A percentile compares a stretch with the other conserved stretches of the same genome.
Conservation (phyloP, 768 basidiomycete genomes). For the Termitomyces sp. region DNA sequence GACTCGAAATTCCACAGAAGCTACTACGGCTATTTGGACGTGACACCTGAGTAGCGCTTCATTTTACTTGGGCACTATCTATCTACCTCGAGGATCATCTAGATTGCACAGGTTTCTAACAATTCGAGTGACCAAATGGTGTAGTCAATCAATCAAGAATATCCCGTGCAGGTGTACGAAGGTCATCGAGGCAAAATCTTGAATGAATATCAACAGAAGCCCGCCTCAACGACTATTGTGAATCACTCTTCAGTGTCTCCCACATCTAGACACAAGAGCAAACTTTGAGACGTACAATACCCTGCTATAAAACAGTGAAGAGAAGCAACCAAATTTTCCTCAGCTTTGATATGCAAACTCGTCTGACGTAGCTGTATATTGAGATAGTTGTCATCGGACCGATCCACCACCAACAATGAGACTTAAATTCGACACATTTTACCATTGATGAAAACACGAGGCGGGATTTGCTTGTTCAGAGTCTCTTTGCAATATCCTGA, state of each 20-base stretch:
- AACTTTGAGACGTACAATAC: too few relatives aligned
- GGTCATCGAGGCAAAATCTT: too few relatives aligned
- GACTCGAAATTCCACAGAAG: constrained; percentile 5
- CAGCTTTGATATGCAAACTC: too few relatives aligned
- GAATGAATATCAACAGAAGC: too few relatives aligned
- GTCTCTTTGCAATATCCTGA: neutral
- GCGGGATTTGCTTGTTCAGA: neutral
- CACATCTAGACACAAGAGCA: too few relatives aligned
- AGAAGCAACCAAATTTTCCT: too few relatives aligned
- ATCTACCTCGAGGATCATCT: neutral
- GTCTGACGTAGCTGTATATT: too few relatives aligned
- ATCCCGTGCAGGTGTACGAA: neutral
- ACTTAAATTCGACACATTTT: neutral
- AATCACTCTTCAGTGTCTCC: too few relatives aligned
- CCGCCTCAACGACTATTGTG: too few relatives aligned
- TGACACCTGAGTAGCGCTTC: neutral
- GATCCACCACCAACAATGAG: neutral
- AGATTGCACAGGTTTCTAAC: too few relatives aligned
- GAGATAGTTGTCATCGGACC: neutral
- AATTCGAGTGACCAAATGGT: neutral
- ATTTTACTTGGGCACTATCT: neutral
- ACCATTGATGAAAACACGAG: neutral
- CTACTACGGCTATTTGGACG: constrained; percentile 2
- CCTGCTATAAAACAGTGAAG: too few relatives aligned
- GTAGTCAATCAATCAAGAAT: neutral